Conservation (phyloP, 1,284 basidiomycete species). For the Melampsora americana region DNA sequence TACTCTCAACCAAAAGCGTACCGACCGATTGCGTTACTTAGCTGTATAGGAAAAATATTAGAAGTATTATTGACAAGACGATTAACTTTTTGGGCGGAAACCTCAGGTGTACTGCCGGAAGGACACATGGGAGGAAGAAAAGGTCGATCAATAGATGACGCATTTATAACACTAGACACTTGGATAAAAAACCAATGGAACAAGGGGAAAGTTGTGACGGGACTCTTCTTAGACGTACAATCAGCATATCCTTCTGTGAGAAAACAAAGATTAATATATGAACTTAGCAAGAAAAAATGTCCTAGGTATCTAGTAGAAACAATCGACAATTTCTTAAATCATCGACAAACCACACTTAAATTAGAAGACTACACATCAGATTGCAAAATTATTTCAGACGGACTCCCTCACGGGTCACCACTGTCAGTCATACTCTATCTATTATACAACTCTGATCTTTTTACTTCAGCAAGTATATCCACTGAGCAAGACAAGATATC, state of each 20-base stretch:
- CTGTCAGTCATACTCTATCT: constrained; percentile 21
- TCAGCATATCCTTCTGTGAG: constrained; percentile 17
- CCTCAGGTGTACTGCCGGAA: not conserved
- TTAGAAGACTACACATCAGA: not conserved
- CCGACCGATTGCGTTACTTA: constrained; percentile 6
- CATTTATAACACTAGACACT: not conserved
- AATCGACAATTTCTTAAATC: constrained; percentile 3
- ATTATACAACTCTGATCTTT: constrained; percentile 13
- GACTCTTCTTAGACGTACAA: too few relatives aligned
- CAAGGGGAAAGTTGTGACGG: too few relatives aligned
- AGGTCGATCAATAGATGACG: not conserved
- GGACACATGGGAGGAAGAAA: constrained; percentile 18
- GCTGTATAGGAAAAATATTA: not conserved
- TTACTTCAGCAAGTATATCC: not conserved
- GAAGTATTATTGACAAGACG: not conserved
- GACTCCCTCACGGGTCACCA: constrained; percentile 21
- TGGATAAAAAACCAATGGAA: too few relatives aligned
- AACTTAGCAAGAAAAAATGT: not conserved
- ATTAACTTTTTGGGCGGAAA: constrained; percentile 1
- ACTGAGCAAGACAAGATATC: not conserved
- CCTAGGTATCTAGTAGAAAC: not conserved
- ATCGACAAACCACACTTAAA: not conserved
- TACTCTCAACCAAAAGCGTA: constrained; percentile 5
- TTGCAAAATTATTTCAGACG: too few relatives aligned
- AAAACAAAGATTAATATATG: not conserved